phyloP scores from a whole-genome alignment of 352 stramenopile genomes.

The Globisporangium perplexum region DNA sequence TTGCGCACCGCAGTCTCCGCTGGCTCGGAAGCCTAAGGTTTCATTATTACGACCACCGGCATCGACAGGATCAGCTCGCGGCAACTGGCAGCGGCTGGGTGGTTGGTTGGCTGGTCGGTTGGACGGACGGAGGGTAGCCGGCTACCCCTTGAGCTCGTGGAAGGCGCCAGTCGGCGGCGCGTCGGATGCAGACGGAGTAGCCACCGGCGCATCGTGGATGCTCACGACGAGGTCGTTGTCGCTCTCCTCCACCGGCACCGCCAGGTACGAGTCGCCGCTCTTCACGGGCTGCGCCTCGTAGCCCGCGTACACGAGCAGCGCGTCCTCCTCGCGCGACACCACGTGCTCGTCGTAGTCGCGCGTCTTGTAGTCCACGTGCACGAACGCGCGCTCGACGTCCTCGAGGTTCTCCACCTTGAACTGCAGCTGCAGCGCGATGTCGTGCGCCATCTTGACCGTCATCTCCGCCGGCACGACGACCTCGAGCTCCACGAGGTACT shows the following conservation, averaged over 20 bases:
- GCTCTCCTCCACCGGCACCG: slow-evolving; percentile 6
- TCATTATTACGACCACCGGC: background rate
- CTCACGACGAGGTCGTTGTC: slow-evolving; percentile 2
- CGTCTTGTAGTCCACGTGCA: slow-evolving; percentile 93
- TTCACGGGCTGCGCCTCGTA: slow-evolving; percentile 13
- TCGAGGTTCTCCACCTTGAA: slow-evolving; percentile 90
- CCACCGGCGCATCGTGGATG: slow-evolving; percentile 4
- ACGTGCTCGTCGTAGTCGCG: slow-evolving; percentile 73
- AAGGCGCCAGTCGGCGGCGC: slow-evolving; percentile 7
- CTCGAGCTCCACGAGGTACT: slow-evolving; percentile 94
- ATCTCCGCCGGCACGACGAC: slow-evolving; percentile 90
- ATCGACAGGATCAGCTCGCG: background rate
- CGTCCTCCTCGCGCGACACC: slow-evolving; percentile 44
- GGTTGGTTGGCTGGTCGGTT: background rate
- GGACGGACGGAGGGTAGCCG: background rate
- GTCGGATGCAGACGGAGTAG: slow-evolving; percentile 5
- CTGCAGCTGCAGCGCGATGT: slow-evolving; percentile 93
- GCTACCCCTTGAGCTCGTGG: slow-evolving; percentile 15
- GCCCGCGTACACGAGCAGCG: slow-evolving; percentile 40
- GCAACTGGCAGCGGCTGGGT: background rate
- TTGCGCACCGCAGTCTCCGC: background rate
- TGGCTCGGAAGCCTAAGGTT: background rate
- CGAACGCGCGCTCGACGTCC: slow-evolving; percentile 92
- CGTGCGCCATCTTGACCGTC: slow-evolving; percentile 88
- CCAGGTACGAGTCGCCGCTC: slow-evolving; percentile 15